Percentiles rank a stretch among this genome's conserved stretches.
Evolutionary conservation across 441 rosid species (phyloP).

Genomic region (Arabidopsis lyrata): DNA sequence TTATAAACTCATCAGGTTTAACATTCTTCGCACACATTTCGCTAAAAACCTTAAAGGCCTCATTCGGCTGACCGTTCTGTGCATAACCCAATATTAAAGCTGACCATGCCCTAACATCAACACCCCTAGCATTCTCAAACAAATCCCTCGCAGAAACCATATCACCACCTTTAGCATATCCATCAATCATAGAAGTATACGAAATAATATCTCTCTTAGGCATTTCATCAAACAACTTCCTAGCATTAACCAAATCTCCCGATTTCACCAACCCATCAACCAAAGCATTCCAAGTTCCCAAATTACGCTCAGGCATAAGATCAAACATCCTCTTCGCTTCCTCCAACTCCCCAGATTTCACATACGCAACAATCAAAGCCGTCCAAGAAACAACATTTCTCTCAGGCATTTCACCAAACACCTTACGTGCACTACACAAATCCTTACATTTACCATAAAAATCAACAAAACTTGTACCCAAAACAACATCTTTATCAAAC

Average conservation of each 20-base stretch:
- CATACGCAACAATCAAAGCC: constrained; percentile 64
- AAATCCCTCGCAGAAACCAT: constrained; percentile 67
- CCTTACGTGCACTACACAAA: constrained; percentile 55
- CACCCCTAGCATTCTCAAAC: constrained; percentile 62
- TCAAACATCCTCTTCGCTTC: constrained; percentile 59
- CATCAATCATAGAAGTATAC: constrained; percentile 73
- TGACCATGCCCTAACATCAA: constrained; percentile 73
- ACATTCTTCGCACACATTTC: constrained; percentile 57
- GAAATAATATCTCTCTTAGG: constrained; percentile 60
- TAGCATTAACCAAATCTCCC: constrained; percentile 65
- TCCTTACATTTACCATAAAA: constrained; percentile 69
- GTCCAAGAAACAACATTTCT: constrained; percentile 80
- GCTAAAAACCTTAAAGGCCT: constrained; percentile 59
- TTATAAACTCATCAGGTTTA: constrained; percentile 68
- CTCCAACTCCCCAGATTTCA: constrained; percentile 55
- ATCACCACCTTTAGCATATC: constrained; percentile 74
- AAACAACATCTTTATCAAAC: constrained; percentile 52
- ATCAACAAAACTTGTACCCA: constrained; percentile 70
- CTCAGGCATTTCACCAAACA: constrained; percentile 66
- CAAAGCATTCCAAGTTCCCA: constrained; percentile 73
- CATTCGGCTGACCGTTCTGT: constrained; percentile 72
- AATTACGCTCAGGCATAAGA: constrained; percentile 66
- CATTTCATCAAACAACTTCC: constrained; percentile 75
- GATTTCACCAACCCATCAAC: constrained; percentile 57
- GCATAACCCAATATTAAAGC: constrained; percentile 77